Conservation (phyloP, 78 protist genomes). For the Monocercomonoides exilis region DNA sequence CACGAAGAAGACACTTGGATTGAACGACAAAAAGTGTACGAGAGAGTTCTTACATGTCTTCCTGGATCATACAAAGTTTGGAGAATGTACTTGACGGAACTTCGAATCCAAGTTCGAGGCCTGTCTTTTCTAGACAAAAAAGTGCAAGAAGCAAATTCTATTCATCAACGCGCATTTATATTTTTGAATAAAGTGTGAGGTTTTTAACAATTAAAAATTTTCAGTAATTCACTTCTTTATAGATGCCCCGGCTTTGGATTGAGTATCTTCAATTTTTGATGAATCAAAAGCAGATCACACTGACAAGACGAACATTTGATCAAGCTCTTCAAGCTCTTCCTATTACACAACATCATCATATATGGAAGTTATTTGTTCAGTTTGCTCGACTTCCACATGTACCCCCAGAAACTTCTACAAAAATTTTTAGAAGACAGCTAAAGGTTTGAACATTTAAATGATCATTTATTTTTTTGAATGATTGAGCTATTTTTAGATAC, state of each 20-base stretch:
- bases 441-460: constrained; percentile 34
- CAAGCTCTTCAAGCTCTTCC: constrained; percentile 90
- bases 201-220: not conserved
- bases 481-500: constrained; percentile 41
- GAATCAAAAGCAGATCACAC: constrained; percentile 57
- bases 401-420: constrained; percentile 66
- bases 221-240: no score
- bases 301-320: constrained; percentile 75
- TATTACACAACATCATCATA: constrained; percentile 85
- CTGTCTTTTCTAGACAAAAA: constrained; percentile 41
- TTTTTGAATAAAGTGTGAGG: constrained; percentile 67
- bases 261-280: constrained; percentile 71
- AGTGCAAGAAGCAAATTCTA: constrained; percentile 48
- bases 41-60: constrained; percentile 7
- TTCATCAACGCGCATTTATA: constrained; percentile 73
- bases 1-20: not conserved
- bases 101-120: not conserved
- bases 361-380: constrained; percentile 81
- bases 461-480: not conserved
- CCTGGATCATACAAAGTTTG: constrained; percentile 31
- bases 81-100: constrained; percentile 1
- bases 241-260: constrained; percentile 98
- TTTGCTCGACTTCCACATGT: not conserved
- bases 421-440: constrained; percentile 70
- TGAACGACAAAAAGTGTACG: not conserved